Conservation (phyloP, 2,329 filamentous ascomycete species). For the Hymenoscyphus scutula region DNA sequence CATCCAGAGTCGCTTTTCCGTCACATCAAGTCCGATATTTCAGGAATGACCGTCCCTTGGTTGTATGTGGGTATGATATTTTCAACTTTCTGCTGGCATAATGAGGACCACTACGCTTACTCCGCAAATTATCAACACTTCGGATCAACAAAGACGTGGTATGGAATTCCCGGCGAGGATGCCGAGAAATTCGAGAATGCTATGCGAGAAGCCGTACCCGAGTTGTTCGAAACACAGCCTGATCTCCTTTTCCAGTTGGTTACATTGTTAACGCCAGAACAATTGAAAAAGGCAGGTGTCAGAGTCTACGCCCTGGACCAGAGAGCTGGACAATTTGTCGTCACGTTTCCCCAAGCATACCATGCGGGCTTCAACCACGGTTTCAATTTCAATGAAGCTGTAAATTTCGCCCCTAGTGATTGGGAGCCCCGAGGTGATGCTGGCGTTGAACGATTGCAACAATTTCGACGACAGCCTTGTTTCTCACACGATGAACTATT, state of each 20-base stretch:
- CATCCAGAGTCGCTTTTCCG: slow-evolving; percentile 90
- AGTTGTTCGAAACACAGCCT: slow-evolving; percentile 94
- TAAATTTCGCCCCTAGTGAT: slow-evolving; percentile 93
- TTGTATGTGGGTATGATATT: slow-evolving; percentile 99
- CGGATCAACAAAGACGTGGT: slow-evolving; percentile 98
- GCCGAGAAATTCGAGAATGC: slow-evolving; percentile 92
- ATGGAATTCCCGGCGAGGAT: slow-evolving; percentile 91
- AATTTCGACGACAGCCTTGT: slow-evolving; percentile 87
- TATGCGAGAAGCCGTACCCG: slow-evolving; percentile 92
- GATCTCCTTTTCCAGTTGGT: slow-evolving; percentile 96
- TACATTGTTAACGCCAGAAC: slow-evolving; percentile 90
- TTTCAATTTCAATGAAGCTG: slow-evolving; percentile 98
- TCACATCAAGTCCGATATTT: slow-evolving; percentile 97
- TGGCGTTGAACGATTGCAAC: slow-evolving; percentile 81
- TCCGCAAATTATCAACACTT: slow-evolving; percentile 99
- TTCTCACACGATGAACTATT: slow-evolving; percentile 97
- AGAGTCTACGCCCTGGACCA: slow-evolving; percentile 95
- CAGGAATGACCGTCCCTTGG: slow-evolving; percentile 99
- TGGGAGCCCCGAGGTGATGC: slow-evolving; percentile 92
- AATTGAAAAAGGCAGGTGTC: slow-evolving; percentile 88
- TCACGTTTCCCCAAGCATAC: slow-evolving; percentile 96
- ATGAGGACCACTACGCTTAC: slow-evolving; percentile 96
- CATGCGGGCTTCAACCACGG: slow-evolving; percentile 98
- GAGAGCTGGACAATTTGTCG: slow-evolving; percentile 89
- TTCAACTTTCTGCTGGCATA: slow-evolving; percentile 99